These are phyloP conservation scores for Candida anutae DNA, from an alignment of 1,139 yeast species.

Conservation along the genomic window DNA sequence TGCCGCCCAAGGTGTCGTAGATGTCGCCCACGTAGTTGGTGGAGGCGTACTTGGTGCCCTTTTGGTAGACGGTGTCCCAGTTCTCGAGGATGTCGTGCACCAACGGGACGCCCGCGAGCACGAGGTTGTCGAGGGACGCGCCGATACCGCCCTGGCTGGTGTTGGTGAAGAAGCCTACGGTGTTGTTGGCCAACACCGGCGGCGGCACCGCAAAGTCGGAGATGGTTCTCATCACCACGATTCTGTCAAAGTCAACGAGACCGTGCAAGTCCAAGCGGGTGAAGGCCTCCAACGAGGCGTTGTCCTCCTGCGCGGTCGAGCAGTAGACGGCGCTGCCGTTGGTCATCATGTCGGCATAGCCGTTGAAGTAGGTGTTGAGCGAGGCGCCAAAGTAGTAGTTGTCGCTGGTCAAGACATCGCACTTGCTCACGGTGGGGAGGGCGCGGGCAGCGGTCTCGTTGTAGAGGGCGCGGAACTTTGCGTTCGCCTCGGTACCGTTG, in stretches of 20 bases:
- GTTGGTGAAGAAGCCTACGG: slow-evolving; percentile 44
- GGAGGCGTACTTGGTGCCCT: slow-evolving; percentile 12
- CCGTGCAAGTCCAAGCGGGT: slow-evolving; percentile 49
- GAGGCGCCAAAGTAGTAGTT: slow-evolving; percentile 50
- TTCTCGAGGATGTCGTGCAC: slow-evolving; percentile 44
- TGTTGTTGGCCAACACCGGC: slow-evolving; percentile 31
- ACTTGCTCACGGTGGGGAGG: slow-evolving; percentile 41
- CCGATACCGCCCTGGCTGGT: slow-evolving; percentile 45
- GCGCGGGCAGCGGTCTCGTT: slow-evolving; percentile 41
- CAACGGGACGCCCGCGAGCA: slow-evolving; percentile 48
- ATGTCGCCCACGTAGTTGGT: slow-evolving; percentile 54
- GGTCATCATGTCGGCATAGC: slow-evolving; percentile 42
- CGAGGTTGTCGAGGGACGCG: slow-evolving; percentile 46
- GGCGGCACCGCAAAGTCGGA: slow-evolving; percentile 58
- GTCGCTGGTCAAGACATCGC: slow-evolving; percentile 59
- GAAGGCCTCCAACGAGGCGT: slow-evolving; percentile 56
- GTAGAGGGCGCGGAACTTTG: slow-evolving; percentile 40
- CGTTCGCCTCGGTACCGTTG: slow-evolving; percentile 40
- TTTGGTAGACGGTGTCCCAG: slow-evolving; percentile 42
- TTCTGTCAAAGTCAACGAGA: slow-evolving; percentile 48
- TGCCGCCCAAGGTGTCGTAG: slow-evolving; percentile 41
- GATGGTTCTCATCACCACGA: slow-evolving; percentile 56
- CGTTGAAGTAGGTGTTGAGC: slow-evolving; percentile 43
- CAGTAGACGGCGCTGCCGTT: slow-evolving; percentile 57
- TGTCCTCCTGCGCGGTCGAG: slow-evolving; percentile 62